phyloP scores from a whole-genome alignment of 768 basidiomycete genomes.

The Sporobolomyces phaffii region DNA sequence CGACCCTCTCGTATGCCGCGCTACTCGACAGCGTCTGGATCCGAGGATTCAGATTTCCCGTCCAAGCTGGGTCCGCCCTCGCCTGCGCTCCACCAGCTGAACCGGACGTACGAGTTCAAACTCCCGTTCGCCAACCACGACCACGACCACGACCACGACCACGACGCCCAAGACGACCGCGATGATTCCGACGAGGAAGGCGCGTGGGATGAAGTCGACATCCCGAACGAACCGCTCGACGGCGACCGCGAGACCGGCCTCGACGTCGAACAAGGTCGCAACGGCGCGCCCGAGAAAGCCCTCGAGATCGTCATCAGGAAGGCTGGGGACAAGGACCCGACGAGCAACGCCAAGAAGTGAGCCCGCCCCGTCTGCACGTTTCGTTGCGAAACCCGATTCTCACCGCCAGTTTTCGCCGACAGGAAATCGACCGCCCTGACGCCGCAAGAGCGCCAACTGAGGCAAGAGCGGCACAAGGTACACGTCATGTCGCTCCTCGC shows the following conservation, averaged over 20 bases:
- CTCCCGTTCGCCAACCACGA: not conserved
- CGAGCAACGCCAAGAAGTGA: constrained; percentile 48
- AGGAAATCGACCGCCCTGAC: constrained; percentile 17
- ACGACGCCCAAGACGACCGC: not conserved
- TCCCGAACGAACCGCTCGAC: constrained; percentile 1
- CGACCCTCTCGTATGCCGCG: constrained; percentile 3
- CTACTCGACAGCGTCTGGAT: constrained; percentile 20
- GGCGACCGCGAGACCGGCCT: not conserved
- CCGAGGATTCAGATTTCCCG: not conserved
- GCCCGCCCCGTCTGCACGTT: not conserved
- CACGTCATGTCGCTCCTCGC: constrained; percentile 77
- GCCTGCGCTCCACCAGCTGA: not conserved
- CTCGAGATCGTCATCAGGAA: constrained; percentile 66
- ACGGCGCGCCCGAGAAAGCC: constrained; percentile 4
- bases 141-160: not conserved
- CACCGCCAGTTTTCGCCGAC: too few species aligned
- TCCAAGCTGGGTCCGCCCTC: not conserved
- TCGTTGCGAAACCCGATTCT: too few species aligned
- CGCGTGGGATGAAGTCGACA: constrained; percentile 40
- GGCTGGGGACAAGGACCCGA: not conserved
- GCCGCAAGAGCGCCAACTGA: constrained; percentile 58
- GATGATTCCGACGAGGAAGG: constrained; percentile 31
- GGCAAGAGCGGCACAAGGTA: constrained; percentile 79
- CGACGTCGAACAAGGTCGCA: not conserved
- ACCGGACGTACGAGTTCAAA: not conserved